Evolutionary conservation across 2,329 filamentous ascomycete genomes (phyloP), one percentile per base, ranked within the genome.

Genomic region (Trichoderma citrinoviride): DNA sequence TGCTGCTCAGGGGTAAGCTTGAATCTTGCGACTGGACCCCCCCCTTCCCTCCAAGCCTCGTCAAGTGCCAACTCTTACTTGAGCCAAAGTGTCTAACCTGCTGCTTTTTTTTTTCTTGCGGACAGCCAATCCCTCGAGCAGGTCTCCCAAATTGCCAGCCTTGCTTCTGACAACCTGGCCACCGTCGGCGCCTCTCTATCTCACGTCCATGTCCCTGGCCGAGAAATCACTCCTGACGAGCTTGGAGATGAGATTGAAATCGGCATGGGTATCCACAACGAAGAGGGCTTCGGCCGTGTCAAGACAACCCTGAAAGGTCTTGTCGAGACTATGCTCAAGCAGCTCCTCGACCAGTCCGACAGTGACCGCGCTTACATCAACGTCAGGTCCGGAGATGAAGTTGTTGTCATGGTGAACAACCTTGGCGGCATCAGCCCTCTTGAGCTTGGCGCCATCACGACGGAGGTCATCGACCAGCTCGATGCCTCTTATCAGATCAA

Each of bases 291-390:
- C 47, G 81, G 80, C 68, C 78, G 82, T 46, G 76, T 82, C 21
- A 80, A 80, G 67, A 78, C 80, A n/a, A 75, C 78, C 15, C 73
- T 86, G 10, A 76, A 79, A 0, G 77, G 81, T 41, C 73, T 87
- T 46, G 77, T 87, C 25, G 81, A 83, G 71, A 85, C 80, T 12
- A 90, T 92, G 87, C 79, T 92, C 17, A 79, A 79, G 49, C 87
- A 90, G 71, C 80, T 90, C 66, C 77, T 91, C 19, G 80, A 85
- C 61, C 76, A 76, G 3, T 76, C 76, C 12, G 85, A 87, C 68
- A 73, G 80, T 63, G 84, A 87, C 67, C 78, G 85, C 8, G 82
- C 77, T 10, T 87, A 86, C 70, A 74, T 85, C 15, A 71, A 79
- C 0, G 78, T 86, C 58, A 76, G 72, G 44, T 43, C 40, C 17